phyloP scores from a whole-genome alignment of 2,329 filamentous ascomycete genomes.

The Ilyonectria sp. region DNA sequence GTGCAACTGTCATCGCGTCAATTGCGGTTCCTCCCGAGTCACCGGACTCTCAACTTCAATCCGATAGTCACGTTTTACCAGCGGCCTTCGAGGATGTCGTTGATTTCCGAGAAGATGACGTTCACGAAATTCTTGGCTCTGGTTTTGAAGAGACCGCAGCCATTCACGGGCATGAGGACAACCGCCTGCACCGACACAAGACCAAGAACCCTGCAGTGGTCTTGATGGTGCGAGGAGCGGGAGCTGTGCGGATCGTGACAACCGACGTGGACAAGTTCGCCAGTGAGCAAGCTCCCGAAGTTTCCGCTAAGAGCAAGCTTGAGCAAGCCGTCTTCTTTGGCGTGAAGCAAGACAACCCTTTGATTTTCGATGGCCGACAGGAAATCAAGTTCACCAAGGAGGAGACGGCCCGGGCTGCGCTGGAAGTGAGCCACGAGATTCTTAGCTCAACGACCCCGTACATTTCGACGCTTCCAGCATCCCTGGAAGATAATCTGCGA shows the following conservation, averaged over 20 bases:
- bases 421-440: conserved; percentile 86
- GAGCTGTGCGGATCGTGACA: conserved; percentile 72
- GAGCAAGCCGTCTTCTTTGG: conserved; percentile 97
- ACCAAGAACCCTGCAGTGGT: conserved; percentile 75
- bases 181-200: conserved; percentile 66
- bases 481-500: conserved; percentile 85
- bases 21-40: conserved; percentile 77
- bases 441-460: conserved; percentile 82
- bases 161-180: conserved; percentile 58
- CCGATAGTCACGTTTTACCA: conserved; percentile 74
- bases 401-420: conserved; percentile 83
- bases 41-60: conserved; percentile 82
- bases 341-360: conserved; percentile 83
- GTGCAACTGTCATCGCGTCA: conserved; percentile 83
- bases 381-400: conserved; percentile 76
- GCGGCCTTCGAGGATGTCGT: conserved; percentile 88
- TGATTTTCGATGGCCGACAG: conserved; percentile 83
- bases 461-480: conserved; percentile 80
- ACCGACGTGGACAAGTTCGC: conserved; percentile 73
- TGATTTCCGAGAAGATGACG: conserved; percentile 78
- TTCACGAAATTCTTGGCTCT: conserved; percentile 75
- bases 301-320: conserved; percentile 90
- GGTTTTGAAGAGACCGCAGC: conserved; percentile 72
- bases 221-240: conserved; percentile 74
- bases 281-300: conserved; percentile 69